Percentiles rank a stretch among this genome's conserved stretches.
Evolutionary conservation across 2,329 filamentous ascomycete species (phyloP).

Genomic region (Trichoderma sp.): DNA sequence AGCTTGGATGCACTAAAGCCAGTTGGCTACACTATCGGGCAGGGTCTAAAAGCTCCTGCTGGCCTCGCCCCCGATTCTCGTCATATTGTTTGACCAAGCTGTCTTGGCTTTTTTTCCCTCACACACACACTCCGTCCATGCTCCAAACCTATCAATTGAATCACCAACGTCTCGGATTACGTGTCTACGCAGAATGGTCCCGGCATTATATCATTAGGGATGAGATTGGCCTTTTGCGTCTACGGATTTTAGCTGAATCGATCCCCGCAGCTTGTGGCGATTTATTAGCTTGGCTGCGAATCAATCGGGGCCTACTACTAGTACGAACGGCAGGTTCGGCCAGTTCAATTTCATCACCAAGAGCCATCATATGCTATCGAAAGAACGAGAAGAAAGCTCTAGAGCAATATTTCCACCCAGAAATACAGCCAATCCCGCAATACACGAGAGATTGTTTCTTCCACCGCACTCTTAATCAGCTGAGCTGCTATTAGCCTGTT

Average conservation of each 20-base stretch:
- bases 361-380: background rate
- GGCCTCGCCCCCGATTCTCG: background rate
- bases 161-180: background rate
- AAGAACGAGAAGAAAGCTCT: background rate
- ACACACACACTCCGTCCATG: background rate
- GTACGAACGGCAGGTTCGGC: slow-evolving; percentile 5
- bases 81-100: background rate
- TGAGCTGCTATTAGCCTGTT: background rate
- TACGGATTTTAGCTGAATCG: background rate
- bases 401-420: no score
- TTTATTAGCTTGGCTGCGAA: slow-evolving; percentile 8
- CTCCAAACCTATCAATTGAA: background rate
- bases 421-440: background rate
- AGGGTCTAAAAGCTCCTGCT: background rate
- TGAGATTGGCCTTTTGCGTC: background rate
- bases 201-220: background rate
- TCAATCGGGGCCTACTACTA: background rate
- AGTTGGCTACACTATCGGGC: background rate
- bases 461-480: background rate
- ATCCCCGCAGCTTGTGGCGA: slow-evolving; percentile 5
- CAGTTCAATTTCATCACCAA: background rate
- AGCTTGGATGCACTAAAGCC: background rate
- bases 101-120: background rate
- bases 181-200: background rate
- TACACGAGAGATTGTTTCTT: background rate